Base-by-base conservation (phyloP, 2,329 filamentous ascomycete genomes). In the Aspergillus pseudonomiae region DNA sequence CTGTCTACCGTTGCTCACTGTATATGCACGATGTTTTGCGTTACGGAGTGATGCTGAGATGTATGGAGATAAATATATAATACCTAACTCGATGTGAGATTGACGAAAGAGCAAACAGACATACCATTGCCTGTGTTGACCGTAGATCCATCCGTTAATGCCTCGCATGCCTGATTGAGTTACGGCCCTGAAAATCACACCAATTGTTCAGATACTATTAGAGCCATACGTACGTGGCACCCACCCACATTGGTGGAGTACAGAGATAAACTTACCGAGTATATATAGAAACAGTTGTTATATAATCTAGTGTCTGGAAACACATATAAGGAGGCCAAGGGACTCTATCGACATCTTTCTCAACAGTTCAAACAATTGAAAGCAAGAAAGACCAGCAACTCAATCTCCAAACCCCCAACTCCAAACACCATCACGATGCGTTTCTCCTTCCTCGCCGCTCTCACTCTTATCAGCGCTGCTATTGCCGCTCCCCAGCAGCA, bases 401-500 rank as follows among this genome's bases (percentile, higher is more conserved):
- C n/a, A n/a, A n/a, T n/a, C n/a, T n/a, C n/a, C n/a, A n/a, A n/a
- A n/a, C n/a, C n/a, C 19, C 16, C 50, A 48, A 61, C 21, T 6
- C 50, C 6, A 32, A 53, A 12, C 21, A 26, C 28, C 50, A 10
- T 28, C 26, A 54, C 24, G 52, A 64, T 64, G 63, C 55, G 58
- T 34, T 54, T 64, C 32, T 55, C 59, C 21, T 50, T 62, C 59
- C 36, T 64, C 50, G 46, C 63, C n/a, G 30, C 63, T 26, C 54
- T 64, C 34, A 50, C 60, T 34, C 48, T 64, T 32, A 43, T 61
- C n/a, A 56, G 59, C 52, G 34, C 56, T 36, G 59, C 63, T 39
- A n/a, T 64, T n/a, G 59, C 63, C 28, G 34, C 45, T 28, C 59
- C 59, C 14, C 52, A 54, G 52, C 48, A 52, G 26, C 30, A 54